phyloP scores from a whole-genome alignment of 768 basidiomycete species.

The Suillus paluster region DNA sequence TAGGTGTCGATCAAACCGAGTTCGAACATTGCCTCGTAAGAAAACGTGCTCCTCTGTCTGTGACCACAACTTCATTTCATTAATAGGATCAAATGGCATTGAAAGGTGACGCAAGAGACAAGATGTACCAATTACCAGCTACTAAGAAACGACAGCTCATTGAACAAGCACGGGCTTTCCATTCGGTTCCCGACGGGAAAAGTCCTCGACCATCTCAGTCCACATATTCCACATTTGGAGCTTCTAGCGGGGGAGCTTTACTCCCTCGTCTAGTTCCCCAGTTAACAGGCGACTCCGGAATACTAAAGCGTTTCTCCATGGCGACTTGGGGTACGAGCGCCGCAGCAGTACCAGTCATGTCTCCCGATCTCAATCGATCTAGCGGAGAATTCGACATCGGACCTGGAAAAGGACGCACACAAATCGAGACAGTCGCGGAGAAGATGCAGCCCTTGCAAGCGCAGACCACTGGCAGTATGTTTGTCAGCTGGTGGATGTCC shows the following conservation, averaged over 20 bases:
- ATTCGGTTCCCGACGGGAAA: conserved; percentile 37
- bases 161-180: conserved; percentile 54
- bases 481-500: conserved; percentile 78
- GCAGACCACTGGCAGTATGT: conserved; percentile 77
- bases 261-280: conserved; percentile 74
- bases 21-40: conserved; percentile 78
- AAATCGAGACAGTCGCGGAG: conserved; percentile 35
- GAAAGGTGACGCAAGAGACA: conserved; percentile 67
- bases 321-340: conserved; percentile 56
- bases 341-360: conserved; percentile 40
- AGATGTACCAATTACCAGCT: conserved; percentile 62
- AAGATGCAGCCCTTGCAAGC: conserved; percentile 49
- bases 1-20: conserved; percentile 45
- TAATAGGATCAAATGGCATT: conserved; percentile 73
- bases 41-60: not conserved
- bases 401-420: conserved; percentile 28
- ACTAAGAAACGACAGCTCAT: conserved; percentile 73
- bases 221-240: conserved; percentile 58
- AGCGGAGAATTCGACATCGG: conserved; percentile 43
- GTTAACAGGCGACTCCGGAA: conserved; percentile 69
- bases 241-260: conserved; percentile 59
- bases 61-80: conserved; percentile 11
- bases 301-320: conserved; percentile 72
- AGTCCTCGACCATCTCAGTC: conserved; percentile 31
- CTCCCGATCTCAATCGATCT: conserved; percentile 38